phyloP scores from a whole-genome alignment of 78 protist genomes.

The Goniomonas avonlea region DNA sequence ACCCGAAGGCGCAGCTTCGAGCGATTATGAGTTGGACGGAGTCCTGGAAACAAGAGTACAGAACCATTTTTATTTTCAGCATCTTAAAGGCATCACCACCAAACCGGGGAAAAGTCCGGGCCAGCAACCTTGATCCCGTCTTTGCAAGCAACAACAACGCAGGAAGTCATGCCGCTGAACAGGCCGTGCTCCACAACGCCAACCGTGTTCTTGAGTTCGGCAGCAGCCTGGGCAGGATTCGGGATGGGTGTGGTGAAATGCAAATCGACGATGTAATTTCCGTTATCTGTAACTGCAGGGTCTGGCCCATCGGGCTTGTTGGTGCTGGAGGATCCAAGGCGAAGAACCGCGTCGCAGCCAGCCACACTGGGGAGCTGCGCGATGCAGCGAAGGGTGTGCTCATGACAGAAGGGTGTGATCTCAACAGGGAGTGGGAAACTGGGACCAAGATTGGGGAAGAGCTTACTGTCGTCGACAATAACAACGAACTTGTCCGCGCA shows the following conservation, averaged over 20 bases:
- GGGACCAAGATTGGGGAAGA: slow-evolving; percentile 37
- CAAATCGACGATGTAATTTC: slow-evolving; percentile 47
- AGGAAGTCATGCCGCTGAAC: background rate
- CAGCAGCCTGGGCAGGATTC: background rate
- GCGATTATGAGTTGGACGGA: too few species aligned
- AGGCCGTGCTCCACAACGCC: slow-evolving; percentile 34
- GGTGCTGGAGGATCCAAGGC: slow-evolving; percentile 27
- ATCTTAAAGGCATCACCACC: too few species aligned
- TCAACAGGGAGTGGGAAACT: slow-evolving; percentile 33
- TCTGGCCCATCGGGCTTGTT: slow-evolving; percentile 12
- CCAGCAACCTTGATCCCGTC: too few species aligned
- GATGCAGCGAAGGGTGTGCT: slow-evolving; percentile 12
- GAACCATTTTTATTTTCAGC: too few species aligned
- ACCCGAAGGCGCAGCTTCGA: too few species aligned
- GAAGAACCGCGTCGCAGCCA: slow-evolving; percentile 11
- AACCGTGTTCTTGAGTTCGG: background rate
- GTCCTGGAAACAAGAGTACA: too few species aligned
- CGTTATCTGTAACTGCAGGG: slow-evolving; percentile 37
- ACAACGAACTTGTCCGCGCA: slow-evolving; percentile 33
- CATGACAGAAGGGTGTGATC: slow-evolving; percentile 26
- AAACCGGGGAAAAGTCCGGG: too few species aligned
- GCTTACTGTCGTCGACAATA: slow-evolving; percentile 46
- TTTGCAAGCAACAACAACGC: background rate
- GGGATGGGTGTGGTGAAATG: slow-evolving; percentile 5
- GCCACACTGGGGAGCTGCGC: slow-evolving; percentile 8